A percentile compares a stretch with the other conserved stretches of the same genome.
Conservation (phyloP, 2,329 filamentous ascomycete species). For the Arthrocladium fulminans region DNA sequence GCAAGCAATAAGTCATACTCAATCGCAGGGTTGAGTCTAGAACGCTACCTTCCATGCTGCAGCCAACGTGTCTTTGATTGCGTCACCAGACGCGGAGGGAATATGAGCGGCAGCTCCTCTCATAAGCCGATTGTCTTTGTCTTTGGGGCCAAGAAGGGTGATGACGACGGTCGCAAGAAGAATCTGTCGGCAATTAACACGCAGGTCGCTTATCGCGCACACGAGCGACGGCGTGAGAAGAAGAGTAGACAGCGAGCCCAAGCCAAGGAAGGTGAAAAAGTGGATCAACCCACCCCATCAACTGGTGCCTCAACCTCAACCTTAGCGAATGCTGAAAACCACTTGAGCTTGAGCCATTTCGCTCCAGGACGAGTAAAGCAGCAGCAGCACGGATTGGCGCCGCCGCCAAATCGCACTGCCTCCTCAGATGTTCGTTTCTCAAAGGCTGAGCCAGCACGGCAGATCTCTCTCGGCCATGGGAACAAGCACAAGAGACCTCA, state of each 20-base stretch:
- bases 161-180: conserved; percentile 6
- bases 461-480: not conserved
- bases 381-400: not conserved
- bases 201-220: conserved; percentile 7
- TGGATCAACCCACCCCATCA: not conserved
- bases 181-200: conserved; percentile 10
- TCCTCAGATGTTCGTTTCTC: not conserved
- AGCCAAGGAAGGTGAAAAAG: conserved; percentile 6
- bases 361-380: not conserved
- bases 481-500: not conserved
- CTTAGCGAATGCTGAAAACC: not conserved
- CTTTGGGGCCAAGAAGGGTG: conserved; percentile 7
- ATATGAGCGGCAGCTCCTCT: not conserved
- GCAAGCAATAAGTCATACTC: not conserved
- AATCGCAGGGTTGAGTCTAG: not conserved
- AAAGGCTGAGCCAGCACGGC: not conserved
- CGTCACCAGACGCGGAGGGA: conserved; percentile 4
- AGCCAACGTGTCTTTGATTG: conserved; percentile 1
- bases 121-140: conserved; percentile 10
- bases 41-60: not conserved
- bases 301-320: not conserved
- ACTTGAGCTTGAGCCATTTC: not conserved
- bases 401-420: not conserved
- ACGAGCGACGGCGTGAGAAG: conserved; percentile 9
- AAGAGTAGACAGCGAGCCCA: conserved; percentile 7